These are phyloP conservation scores for Pestalotiopsis sp. DNA, from an alignment of 2,329 filamentous ascomycete genomes.

Conservation along the genomic window DNA sequence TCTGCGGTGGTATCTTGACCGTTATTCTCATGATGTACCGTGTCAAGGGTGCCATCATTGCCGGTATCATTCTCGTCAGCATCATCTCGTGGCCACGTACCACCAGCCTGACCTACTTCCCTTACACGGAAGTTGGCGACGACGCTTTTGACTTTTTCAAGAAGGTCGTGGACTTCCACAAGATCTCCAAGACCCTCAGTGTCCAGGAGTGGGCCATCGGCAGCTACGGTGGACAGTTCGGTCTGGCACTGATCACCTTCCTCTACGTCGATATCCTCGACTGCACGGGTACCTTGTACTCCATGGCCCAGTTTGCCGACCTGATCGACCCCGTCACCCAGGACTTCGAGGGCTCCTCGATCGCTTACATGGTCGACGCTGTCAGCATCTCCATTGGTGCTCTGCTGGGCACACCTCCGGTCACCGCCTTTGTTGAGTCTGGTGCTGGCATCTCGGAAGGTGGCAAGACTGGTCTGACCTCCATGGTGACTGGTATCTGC, in stretches of 20 bases:
- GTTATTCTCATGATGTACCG: slow-evolving; percentile 82
- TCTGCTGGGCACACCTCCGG: slow-evolving; percentile 75
- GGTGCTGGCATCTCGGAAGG: slow-evolving; percentile 89
- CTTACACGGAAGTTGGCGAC: slow-evolving; percentile 69
- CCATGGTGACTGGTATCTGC: slow-evolving; percentile 75
- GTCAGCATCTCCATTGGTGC: slow-evolving; percentile 77
- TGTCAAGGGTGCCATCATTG: slow-evolving; percentile 84
- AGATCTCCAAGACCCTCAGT: slow-evolving; percentile 68
- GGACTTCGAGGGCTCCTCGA: slow-evolving; percentile 83
- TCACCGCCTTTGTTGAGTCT: slow-evolving; percentile 88
- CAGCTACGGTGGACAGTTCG: slow-evolving; percentile 73
- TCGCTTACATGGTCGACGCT: slow-evolving; percentile 84
- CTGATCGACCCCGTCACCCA: slow-evolving; percentile 80
- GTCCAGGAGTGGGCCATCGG: slow-evolving; percentile 76
- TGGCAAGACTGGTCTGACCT: slow-evolving; percentile 81
- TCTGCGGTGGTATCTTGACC: slow-evolving; percentile 81
- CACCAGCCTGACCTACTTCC: slow-evolving; percentile 80
- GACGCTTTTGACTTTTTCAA: slow-evolving; percentile 83
- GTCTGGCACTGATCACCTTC: slow-evolving; percentile 83
- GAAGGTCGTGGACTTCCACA: slow-evolving; percentile 81
- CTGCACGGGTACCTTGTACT: slow-evolving; percentile 83
- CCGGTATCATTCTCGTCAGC: slow-evolving; percentile 79
- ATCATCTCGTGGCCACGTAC: slow-evolving; percentile 86
- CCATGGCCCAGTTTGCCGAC: slow-evolving; percentile 83
- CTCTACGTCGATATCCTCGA: slow-evolving; percentile 90